Base-by-base conservation (phyloP, 805 yeast species). In the Lachancea cidri region DNA sequence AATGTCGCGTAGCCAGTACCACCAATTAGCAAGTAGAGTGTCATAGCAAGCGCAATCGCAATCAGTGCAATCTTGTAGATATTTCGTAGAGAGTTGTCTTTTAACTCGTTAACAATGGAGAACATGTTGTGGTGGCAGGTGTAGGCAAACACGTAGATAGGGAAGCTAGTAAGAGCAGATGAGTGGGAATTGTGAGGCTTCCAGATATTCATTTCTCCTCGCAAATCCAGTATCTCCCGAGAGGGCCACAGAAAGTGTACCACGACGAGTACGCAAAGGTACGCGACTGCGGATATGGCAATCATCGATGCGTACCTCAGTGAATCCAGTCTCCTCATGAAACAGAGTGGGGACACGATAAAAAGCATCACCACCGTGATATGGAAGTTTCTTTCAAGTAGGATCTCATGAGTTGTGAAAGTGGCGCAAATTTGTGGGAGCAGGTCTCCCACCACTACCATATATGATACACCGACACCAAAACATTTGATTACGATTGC, bases 81-180 rank as follows among this genome's bases (percentile, higher is more conserved):
- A 25, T 65, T 67, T 5, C 56, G 44, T n/a, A 74, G 64, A 0
- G 83, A 66, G 46, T 72, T 73, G 49, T 78, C 78, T 22, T 61
- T 64, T 20, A 89, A 73, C 65, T 91, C 98, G 54, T 89, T 91
- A 41, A 88, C 76, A 41, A 89, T 76, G 1, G 95, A 79, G 54
- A 86, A 87, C 87, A 86, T 86, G 65, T 91, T 91, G 62, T 91
- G 97, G 57, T 91, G 97, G 54, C 97, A 93, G 0, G 98, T 91
- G 64, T 80, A 91, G 0, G 96, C 96, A 69, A 91, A 89, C 11
- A 91, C 91, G 51, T 88, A 81, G 48, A 89, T 84, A n/a, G 97
- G 94, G 58, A 89, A 78, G 8, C 93, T 79, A 17, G 83, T 72
- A 15, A 89, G 70, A n/a, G 79, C 66, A 3, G 74, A 60, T 0